A percentile compares a stretch with the other conserved stretches of the same genome.
Conservation (phyloP, 768 basidiomycete genomes). For the Amyloporia xantha region DNA sequence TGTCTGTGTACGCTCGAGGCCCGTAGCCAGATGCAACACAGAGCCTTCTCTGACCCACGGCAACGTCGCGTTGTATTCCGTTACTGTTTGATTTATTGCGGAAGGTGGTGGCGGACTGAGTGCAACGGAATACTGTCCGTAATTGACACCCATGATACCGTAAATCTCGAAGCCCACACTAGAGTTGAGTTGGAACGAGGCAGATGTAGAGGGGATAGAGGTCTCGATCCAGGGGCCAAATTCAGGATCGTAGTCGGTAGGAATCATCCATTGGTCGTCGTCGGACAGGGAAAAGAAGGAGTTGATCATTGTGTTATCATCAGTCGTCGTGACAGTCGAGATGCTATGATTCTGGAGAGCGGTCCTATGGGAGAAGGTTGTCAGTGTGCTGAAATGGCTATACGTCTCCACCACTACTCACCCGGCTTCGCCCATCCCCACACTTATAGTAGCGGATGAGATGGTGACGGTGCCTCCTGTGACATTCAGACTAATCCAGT, state of each 20-base stretch:
- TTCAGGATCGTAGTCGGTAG: background rate
- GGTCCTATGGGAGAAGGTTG: background rate
- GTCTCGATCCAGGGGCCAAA: background rate
- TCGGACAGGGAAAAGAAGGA: background rate
- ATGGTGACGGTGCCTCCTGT: background rate
- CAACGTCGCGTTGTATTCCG: background rate
- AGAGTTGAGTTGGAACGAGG: background rate
- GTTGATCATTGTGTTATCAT: background rate
- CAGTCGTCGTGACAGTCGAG: background rate
- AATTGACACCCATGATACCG: background rate
- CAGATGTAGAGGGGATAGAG: background rate
- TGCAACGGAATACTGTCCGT: background rate
- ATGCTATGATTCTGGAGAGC: background rate
- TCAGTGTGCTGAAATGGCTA: background rate
- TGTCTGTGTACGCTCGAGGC: background rate
- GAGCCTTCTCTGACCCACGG: background rate
- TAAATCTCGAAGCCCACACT: background rate
- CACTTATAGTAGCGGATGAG: background rate
- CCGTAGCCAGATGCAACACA: background rate
- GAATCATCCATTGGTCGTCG: background rate
- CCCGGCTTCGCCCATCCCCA: background rate
- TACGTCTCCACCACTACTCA: background rate
- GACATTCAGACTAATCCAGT: background rate
- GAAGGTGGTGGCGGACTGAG: background rate
- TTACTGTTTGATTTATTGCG: background rate